Evolutionary conservation across 805 yeast genomes (phyloP), one percentile per base, ranked within the genome.

Genomic region (Tetrapisispora arboricola): DNA sequence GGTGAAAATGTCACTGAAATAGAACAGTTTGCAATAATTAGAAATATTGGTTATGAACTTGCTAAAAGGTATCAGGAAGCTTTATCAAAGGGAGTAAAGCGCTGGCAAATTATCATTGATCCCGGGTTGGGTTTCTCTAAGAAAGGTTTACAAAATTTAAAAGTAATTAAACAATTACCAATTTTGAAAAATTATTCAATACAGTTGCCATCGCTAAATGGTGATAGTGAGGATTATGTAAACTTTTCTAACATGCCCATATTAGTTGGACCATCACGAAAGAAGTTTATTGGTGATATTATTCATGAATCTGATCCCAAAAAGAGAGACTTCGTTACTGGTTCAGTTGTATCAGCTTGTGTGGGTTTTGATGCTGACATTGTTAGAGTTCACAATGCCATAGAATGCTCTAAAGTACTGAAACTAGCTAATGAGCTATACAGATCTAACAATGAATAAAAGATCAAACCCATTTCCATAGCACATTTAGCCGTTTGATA

Each of bases 111-210:
- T 3, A 76, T 92, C 15, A 54, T 87, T 4, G 99, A 92, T 57
- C 98, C 99, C 0, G 98, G 98, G 2, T 63, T 92, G 32, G 98
- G 99, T 2, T 92, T 92, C 62, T 96, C 97, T n/a, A 92, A 92
- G 58, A 72, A 70, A 40, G 51, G 71, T n/a, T 49, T 57, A 7
- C 95, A 88, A 54, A 90, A 88, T 58, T 49, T 88, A 25, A 70
- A 70, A 18, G 51, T 86, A 1, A 69, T 92, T 22, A 71, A 76
- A 45, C 68, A 75, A 16, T 48, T 69, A 44, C 73, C 61, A 37
- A 50, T 45, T 24, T 59, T 67, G 52, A 79, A 79, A 54, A 60
- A 65, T 24, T 80, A 77, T 50, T 64, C 76, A 1, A 43, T 45
- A 22, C 26, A 41, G 1, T 17, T 34, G 4, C 37, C 37, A 12